These are phyloP conservation scores for Penicillium sp. DNA, from an alignment of 2,329 filamentous ascomycete genomes.

Conservation along the genomic window DNA sequence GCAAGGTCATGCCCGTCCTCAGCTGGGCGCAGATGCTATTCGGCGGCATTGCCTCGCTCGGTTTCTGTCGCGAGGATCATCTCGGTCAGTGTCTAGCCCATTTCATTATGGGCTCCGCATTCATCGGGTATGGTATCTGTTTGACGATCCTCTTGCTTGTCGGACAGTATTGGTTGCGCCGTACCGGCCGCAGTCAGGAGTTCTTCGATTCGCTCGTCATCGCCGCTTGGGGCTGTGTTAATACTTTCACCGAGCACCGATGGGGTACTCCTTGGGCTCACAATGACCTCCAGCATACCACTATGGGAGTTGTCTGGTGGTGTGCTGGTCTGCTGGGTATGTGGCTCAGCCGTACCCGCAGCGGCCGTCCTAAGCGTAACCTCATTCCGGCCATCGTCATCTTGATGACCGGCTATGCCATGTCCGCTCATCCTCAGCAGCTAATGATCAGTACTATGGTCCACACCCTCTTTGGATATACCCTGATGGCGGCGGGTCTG, in stretches of 20 bases:
- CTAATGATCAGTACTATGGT: constrained; percentile 82
- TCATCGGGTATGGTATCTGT: constrained; percentile 88
- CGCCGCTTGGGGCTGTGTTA: constrained; percentile 92
- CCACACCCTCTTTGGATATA: constrained; percentile 89
- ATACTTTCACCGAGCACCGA: constrained; percentile 95
- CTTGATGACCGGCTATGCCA: constrained; percentile 88
- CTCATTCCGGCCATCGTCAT: constrained; percentile 91
- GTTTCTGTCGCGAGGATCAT: constrained; percentile 91
- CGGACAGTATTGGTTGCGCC: constrained; percentile 81
- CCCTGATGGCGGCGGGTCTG: constrained; percentile 83
- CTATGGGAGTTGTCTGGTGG: constrained; percentile 99
- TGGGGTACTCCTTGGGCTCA: constrained; percentile 88
- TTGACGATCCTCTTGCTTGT: constrained; percentile 83
- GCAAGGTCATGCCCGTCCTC: constrained; percentile 81
- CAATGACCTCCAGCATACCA: constrained; percentile 96
- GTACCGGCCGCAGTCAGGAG: constrained; percentile 84
- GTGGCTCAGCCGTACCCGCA: constrained; percentile 82
- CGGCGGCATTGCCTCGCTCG: constrained; percentile 85
- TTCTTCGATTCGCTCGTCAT: constrained; percentile 95
- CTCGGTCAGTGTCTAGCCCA: constrained; percentile 90
- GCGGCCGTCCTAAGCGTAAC: constrained; percentile 86
- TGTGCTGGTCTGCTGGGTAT: constrained; percentile 85
- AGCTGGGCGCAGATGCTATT: constrained; percentile 95
- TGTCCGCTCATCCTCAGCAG: constrained; percentile 87
- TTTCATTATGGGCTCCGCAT: constrained; percentile 98